Conservation (phyloP, 2,329 filamentous ascomycete species). For the Chaetoscypha palmicola region DNA sequence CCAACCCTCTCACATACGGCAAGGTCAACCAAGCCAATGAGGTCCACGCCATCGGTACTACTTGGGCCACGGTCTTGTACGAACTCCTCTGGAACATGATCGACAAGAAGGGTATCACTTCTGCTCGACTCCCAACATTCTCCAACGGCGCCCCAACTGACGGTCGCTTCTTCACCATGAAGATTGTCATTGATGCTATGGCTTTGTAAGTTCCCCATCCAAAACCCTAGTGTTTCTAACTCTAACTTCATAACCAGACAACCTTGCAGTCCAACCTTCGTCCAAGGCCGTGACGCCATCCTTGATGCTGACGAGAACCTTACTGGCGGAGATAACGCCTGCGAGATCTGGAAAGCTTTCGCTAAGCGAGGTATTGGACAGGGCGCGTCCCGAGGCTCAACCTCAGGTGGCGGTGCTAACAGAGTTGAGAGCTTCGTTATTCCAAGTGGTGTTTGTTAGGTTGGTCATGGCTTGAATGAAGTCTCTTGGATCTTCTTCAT, state of each 20-base stretch:
- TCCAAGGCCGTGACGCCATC: conserved; percentile 47
- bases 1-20: conserved; percentile 45
- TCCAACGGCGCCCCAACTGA: conserved; percentile 42
- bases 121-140: conserved; percentile 37
- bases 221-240: background rate
- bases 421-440: conserved; percentile 9
- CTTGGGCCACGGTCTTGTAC: conserved; percentile 48
- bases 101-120: conserved; percentile 47
- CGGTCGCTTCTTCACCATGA: conserved; percentile 37
- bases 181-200: conserved; percentile 45
- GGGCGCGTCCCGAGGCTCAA: conserved; percentile 7
- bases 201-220: conserved; percentile 32
- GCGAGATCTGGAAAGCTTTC: conserved; percentile 48
- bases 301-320: conserved; percentile 47
- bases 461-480: too few relatives aligned
- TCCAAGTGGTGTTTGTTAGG: conserved; percentile 8
- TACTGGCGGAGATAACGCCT: conserved; percentile 44
- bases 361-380: conserved; percentile 49
- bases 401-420: background rate
- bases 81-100: conserved; percentile 53
- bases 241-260: conserved; percentile 31
- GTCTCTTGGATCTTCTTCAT: background rate
- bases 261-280: conserved; percentile 49
- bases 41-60: conserved; percentile 44
- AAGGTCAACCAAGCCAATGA: conserved; percentile 33